These are phyloP conservation scores for Calonectria crousiana DNA, from an alignment of 2,329 filamentous ascomycete genomes.

Conservation along the genomic window DNA sequence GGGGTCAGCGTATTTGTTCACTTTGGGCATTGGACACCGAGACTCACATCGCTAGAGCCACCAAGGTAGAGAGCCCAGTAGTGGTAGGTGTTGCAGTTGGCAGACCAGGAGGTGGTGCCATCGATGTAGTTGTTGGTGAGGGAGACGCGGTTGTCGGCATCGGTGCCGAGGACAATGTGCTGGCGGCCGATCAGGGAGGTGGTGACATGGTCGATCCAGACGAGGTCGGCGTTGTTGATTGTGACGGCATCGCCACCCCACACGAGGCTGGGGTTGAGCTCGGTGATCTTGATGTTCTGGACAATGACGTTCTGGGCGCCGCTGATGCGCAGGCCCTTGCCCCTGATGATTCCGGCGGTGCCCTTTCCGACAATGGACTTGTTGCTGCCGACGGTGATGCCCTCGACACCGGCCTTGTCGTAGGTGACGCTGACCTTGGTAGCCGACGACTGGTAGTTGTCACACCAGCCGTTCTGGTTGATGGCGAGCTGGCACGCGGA, in stretches of 20 bases:
- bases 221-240: slow-evolving; percentile 57
- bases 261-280: slow-evolving; percentile 69
- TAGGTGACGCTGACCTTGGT: slow-evolving; percentile 59
- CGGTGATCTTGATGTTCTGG: slow-evolving; percentile 68
- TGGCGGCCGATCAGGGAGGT: slow-evolving; percentile 70
- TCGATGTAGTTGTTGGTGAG: slow-evolving; percentile 73
- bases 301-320: slow-evolving; percentile 69
- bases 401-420: slow-evolving; percentile 64
- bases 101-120: slow-evolving; percentile 65
- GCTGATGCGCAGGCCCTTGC: slow-evolving; percentile 66
- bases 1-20: not conserved
- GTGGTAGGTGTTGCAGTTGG: slow-evolving; percentile 69
- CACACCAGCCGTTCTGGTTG: slow-evolving; percentile 70
- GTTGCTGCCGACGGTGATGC: slow-evolving; percentile 67
- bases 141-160: slow-evolving; percentile 66
- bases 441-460: slow-evolving; percentile 66
- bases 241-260: slow-evolving; percentile 72
- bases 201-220: slow-evolving; percentile 68
- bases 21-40: not conserved
- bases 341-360: slow-evolving; percentile 65
- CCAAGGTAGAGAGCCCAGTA: slow-evolving; percentile 72
- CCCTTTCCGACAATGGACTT: slow-evolving; percentile 69
- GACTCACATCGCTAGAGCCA: slow-evolving; percentile 62
- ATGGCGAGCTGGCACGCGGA: slow-evolving; percentile 69
- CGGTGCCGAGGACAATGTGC: slow-evolving; percentile 69